These are phyloP conservation scores for Talaromyces pinophilus DNA, from an alignment of 2,329 filamentous ascomycete species.

Conservation along the genomic window DNA sequence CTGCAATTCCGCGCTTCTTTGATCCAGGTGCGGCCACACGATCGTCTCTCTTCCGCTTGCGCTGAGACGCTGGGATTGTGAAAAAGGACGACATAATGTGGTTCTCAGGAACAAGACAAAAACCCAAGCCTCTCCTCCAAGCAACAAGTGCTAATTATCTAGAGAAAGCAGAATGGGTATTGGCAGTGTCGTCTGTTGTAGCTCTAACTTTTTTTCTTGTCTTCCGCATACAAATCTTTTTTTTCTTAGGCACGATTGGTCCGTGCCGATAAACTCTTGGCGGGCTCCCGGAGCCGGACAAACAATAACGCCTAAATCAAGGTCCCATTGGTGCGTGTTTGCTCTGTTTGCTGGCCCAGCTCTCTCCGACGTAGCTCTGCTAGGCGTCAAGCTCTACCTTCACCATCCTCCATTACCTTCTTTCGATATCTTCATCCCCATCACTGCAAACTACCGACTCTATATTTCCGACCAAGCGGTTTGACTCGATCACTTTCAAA, in stretches of 20 bases:
- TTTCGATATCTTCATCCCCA: neutral
- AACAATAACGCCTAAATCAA: slow-evolving; percentile 31
- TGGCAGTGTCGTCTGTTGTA: neutral
- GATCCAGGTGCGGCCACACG: slow-evolving; percentile 44
- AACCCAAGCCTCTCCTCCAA: neutral
- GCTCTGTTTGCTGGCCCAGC: slow-evolving; percentile 31
- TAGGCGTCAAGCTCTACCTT: slow-evolving; percentile 43
- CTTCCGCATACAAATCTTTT: slow-evolving; percentile 10
- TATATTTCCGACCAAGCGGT: neutral
- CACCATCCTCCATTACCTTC: neutral
- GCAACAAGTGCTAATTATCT: neutral
- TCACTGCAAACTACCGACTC: neutral
- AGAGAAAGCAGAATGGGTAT: neutral
- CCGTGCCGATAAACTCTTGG: slow-evolving; percentile 31
- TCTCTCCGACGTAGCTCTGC: slow-evolving; percentile 27
- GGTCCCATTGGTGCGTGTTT: slow-evolving; percentile 31
- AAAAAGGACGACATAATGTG: slow-evolving; percentile 88
- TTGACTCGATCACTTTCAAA: neutral
- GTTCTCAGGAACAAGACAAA: neutral
- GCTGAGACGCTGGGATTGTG: slow-evolving; percentile 79
- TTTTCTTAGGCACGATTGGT: slow-evolving; percentile 26
- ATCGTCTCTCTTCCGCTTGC: slow-evolving; percentile 80
- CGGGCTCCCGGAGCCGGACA: slow-evolving; percentile 21
- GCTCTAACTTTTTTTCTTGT: slow-evolving; percentile 21
- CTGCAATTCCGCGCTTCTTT: slow-evolving; percentile 49